Base-by-base conservation (phyloP, 257 asterid genomes). In the Leptodermis oblonga region DNA sequence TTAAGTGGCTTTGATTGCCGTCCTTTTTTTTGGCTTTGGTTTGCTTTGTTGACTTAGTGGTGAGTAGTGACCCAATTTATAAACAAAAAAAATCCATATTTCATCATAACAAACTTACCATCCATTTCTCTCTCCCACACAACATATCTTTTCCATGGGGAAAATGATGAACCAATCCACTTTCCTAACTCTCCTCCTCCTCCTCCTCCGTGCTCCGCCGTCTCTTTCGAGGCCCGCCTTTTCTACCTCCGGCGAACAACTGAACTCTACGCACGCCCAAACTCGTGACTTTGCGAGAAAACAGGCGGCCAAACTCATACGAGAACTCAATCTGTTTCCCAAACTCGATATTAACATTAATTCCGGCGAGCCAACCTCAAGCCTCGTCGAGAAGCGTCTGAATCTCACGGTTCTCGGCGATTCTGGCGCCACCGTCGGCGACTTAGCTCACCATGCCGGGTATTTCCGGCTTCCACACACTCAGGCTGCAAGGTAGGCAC, bases 381-480 rank as follows among this genome's bases (percentile, higher is more conserved):
- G 58, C 33, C 72, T 92, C 6, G 82, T 85, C 30, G 96, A 92
- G 39, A 92, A 83, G 85, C 72, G 70, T 8, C 53, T 92, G 36
- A 59, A 70, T 26, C 78, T 92, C 54, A 80, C 89, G n/a, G 65
- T 65, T 61, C 41, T 71, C 18, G 74, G 77, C 33, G 73, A 69
- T 42, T 55, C 80, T 23, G 85, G 83, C 14, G 18, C 83, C 12
- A 73, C 87, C 51, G 82, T 82, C 3, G 70, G 65, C 70, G 86
- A 86, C 25, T 73, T 85, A 7, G 90, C 89, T 34, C 96, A 90
- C 73, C 88, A 82, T 78, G 96, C 96, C 45, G 94, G 97, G 34
- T 90, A 90, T 64, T 79, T 73, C 70, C 77, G 68, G 8, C 87
- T 90, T 65, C 80, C 80, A 12, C 82, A 83, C 71, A 74, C 92